These are phyloP conservation scores for Castanea crenata DNA, from an alignment of 306 rosid species.

Conservation along the genomic window DNA sequence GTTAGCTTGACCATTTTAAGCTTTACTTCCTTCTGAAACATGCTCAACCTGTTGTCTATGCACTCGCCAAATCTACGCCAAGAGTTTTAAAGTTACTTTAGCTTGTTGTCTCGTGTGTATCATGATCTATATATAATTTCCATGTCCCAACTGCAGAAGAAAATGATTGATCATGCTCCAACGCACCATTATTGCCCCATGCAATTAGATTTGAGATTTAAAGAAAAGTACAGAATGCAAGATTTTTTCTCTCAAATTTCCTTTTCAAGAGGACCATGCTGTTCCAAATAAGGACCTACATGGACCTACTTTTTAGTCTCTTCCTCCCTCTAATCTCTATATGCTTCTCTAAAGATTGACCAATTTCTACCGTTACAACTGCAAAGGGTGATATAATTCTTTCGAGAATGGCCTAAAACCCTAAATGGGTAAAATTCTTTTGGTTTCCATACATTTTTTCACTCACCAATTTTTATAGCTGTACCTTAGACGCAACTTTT, in stretches of 20 bases:
- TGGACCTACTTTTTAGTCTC: no score
- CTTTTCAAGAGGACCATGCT: not conserved
- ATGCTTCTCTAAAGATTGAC: no score
- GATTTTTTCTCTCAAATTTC: not conserved
- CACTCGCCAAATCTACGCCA: not conserved
- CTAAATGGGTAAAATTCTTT: not conserved
- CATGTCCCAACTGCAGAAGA: not conserved
- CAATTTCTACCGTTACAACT: no score
- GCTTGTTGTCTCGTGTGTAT: no score
- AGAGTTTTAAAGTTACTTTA: not conserved
- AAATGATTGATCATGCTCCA: no score
- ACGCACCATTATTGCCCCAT: not conserved
- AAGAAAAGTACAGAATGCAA: not conserved
- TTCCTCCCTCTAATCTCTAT: no score
- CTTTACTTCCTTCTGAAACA: not conserved
- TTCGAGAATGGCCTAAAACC: not conserved
- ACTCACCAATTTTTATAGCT: not conserved
- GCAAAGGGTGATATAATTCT: no score
- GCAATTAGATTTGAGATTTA: not conserved
- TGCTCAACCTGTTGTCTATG: not conserved
- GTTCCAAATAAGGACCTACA: not conserved
- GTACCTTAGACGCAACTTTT: no score
- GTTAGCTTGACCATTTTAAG: not conserved
- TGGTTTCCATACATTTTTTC: not conserved
- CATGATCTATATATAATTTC: no score